Base-by-base conservation (phyloP, 768 basidiomycete genomes). In the Boletus coccyginus region DNA sequence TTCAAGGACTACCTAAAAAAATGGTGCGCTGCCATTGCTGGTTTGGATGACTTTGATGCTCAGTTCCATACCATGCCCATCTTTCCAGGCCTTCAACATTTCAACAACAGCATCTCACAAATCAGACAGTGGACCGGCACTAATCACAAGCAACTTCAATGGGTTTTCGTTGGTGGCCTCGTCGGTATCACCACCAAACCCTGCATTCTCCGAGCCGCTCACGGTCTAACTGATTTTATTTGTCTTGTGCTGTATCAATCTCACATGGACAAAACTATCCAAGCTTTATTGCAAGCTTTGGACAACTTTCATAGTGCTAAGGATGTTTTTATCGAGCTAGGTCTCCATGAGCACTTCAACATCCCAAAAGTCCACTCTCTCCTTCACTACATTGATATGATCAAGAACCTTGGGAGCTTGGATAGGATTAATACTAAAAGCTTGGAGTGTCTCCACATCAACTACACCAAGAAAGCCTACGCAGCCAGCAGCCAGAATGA, bases 1-100 rank as follows among this genome's bases (percentile, higher is more conserved):
- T 6, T 58, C 32, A 58, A 55, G 13, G 48, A 58, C 5, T 38
- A 58, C 7, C 7, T 54, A 12, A 57, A 57, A 24, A 27, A 19
- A 45, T 58, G 47, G 43, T 55, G 42, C 3, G 3, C 9, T 0
- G 1, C 2, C 0, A 11, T 58, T 3, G 16, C 16, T 0, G 11
- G 27, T 27, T 27, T 14, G 14, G n/a, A 3, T 0, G 21, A 19
- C 10, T 46, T 56, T 5, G 19, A 56, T 43, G 33, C 1, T 0
- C 17, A 0, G 2, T 59, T 59, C 7, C 14, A 1, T 11, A 41
- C 46, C 0, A 51, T 52, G 50, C 46, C 46, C 1, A 3, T 17
- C 32, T 16, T 11, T 8, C 58, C 41, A 0, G 55, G 41, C 0
- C 55, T 59, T 0, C 3, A 0, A 0, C 46, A 59, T 9, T 57